Percentiles rank a stretch among this genome's conserved stretches.
Conservation (phyloP, 1,284 basidiomycete species). For the Lignosus rhinocerotis region DNA sequence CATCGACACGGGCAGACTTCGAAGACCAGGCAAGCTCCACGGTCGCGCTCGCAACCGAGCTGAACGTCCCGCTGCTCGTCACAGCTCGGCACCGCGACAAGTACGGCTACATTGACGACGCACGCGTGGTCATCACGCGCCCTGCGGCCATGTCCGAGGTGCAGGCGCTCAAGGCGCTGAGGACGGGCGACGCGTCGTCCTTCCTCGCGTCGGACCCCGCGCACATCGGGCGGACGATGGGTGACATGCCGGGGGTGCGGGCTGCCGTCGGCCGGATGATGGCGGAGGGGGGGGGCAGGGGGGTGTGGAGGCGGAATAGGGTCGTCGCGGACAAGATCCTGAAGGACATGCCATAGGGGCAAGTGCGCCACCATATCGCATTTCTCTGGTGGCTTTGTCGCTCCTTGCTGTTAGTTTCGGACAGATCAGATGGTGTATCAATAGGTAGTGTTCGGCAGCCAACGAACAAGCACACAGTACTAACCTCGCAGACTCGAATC, state of each 20-base stretch:
- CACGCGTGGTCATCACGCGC: constrained; percentile 36
- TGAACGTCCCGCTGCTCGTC: constrained; percentile 39
- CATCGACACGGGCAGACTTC: constrained; percentile 24
- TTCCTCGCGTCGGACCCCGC: constrained; percentile 24
- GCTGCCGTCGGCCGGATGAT: constrained; percentile 22
- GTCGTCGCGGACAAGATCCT: constrained; percentile 22
- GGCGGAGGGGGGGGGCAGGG: constrained; percentile 20
- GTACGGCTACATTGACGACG: constrained; percentile 40
- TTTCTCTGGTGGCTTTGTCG: background rate
- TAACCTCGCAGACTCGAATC: too few species aligned
- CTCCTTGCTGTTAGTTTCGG: background rate
- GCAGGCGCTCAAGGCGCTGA: constrained; percentile 36
- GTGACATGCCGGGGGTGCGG: constrained; percentile 11
- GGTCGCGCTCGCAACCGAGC: constrained; percentile 38
- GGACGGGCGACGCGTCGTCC: constrained; percentile 26
- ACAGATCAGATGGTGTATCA: background rate
- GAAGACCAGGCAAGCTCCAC: constrained; percentile 41
- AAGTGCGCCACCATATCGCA: background rate
- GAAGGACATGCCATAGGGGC: constrained; percentile 15
- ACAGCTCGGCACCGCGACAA: constrained; percentile 35
- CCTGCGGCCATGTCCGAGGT: constrained; percentile 41
- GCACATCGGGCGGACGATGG: constrained; percentile 15
- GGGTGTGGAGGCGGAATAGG: constrained; percentile 23
- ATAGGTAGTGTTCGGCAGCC: too few species aligned
- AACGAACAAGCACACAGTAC: too few species aligned